Percentiles rank a stretch among this genome's conserved stretches.
Conservation (phyloP, 371 early-diverging fungal genomes). For the Mortierella sp. region DNA sequence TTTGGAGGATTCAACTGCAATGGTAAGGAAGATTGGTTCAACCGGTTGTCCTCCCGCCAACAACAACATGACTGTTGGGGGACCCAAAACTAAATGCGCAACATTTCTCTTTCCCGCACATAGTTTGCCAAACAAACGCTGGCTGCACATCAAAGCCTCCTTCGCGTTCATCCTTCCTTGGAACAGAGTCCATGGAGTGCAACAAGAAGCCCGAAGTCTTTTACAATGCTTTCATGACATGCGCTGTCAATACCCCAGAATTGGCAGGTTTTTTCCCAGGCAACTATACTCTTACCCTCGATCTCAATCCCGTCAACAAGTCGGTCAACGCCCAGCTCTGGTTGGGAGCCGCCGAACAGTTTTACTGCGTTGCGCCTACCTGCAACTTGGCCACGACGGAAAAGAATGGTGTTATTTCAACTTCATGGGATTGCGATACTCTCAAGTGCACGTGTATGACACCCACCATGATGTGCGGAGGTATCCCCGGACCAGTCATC, state of each 20-base stretch:
- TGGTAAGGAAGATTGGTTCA: constrained; percentile 12
- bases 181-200: constrained; percentile 48
- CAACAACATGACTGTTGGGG: background rate
- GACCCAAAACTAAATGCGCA: too few species aligned
- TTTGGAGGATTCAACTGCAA: constrained; percentile 54
- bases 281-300: constrained; percentile 27
- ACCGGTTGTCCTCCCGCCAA: background rate
- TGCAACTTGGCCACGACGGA: constrained; percentile 24
- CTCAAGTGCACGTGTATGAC: constrained; percentile 26
- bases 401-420: constrained; percentile 11
- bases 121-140: constrained; percentile 40
- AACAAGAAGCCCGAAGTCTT: constrained; percentile 50
- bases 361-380: constrained; percentile 23
- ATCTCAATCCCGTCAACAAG: constrained; percentile 30
- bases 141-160: constrained; percentile 33
- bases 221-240: constrained; percentile 33
- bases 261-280: constrained; percentile 31
- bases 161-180: constrained; percentile 34
- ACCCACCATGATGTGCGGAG: constrained; percentile 43
- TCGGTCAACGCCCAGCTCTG: constrained; percentile 34
- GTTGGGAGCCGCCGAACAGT: constrained; percentile 33
- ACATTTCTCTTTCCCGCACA: background rate
- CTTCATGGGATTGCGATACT: constrained; percentile 33
- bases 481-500: constrained; percentile 27
- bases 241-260: constrained; percentile 22